These are phyloP conservation scores for Cerioporus squamosus DNA, from an alignment of 1,284 basidiomycete species.

Conservation along the genomic window DNA sequence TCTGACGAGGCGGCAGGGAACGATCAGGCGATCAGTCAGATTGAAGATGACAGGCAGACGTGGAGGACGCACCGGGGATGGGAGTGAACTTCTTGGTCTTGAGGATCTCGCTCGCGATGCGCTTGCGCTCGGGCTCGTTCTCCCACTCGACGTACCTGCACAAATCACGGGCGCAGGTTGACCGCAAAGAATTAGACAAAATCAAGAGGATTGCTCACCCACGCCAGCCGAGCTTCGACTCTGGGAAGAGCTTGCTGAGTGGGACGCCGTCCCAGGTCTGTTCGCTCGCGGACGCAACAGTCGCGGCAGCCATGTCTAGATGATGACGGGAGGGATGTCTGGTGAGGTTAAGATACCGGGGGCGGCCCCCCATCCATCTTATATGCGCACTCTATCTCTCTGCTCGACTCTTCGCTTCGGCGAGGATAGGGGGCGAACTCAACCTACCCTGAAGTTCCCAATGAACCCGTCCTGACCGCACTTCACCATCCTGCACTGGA, in stretches of 20 bases:
- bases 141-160: constrained; percentile 55
- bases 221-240: constrained; percentile 40
- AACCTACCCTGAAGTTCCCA: constrained; percentile 5
- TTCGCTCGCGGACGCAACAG: background rate
- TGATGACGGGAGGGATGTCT: background rate
- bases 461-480: constrained; percentile 7
- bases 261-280: constrained; percentile 15
- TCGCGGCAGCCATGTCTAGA: background rate
- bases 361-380: background rate
- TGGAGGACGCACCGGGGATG: constrained; percentile 41
- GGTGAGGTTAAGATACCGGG: background rate
- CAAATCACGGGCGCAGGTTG: background rate
- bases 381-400: too few relatives aligned
- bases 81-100: constrained; percentile 45
- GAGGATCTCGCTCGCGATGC: constrained; percentile 43
- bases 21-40: background rate
- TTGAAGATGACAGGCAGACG: too few relatives aligned
- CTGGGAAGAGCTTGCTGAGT: constrained; percentile 36
- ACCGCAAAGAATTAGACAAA: background rate
- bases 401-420: too few relatives aligned
- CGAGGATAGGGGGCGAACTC: too few relatives aligned
- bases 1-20: constrained; percentile 32
- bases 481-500: constrained; percentile 1
- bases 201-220: constrained; percentile 31
- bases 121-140: constrained; percentile 48